phyloP scores from a whole-genome alignment of 2,329 filamentous ascomycete genomes.

The Penicillium sp. region DNA sequence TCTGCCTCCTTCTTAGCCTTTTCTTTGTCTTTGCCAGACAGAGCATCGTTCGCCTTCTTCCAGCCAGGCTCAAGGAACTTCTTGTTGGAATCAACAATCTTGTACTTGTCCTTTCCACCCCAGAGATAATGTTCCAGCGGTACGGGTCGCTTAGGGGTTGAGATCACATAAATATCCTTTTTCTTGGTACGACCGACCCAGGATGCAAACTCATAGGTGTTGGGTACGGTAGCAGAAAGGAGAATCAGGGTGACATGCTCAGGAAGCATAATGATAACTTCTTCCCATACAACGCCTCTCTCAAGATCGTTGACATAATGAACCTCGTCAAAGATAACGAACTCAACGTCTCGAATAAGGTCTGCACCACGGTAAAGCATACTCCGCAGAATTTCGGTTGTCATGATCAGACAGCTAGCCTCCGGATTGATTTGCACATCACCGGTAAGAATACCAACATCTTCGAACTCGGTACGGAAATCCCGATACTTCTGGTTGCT shows the following conservation, averaged over 20 bases:
- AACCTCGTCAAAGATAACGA: constrained; percentile 98
- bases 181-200: constrained; percentile 98
- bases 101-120: constrained; percentile 88
- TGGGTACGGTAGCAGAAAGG: constrained; percentile 93
- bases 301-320: constrained; percentile 98
- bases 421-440: constrained; percentile 98
- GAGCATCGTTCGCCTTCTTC: constrained; percentile 84
- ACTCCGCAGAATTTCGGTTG: constrained; percentile 93
- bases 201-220: constrained; percentile 95
- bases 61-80: constrained; percentile 88
- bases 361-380: constrained; percentile 98
- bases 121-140: constrained; percentile 95
- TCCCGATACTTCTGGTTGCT: constrained; percentile 99
- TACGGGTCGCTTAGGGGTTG: constrained; percentile 90
- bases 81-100: constrained; percentile 92
- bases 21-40: constrained; percentile 71
- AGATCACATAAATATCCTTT: constrained; percentile 99
- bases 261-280: constrained; percentile 99
- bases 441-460: constrained; percentile 94
- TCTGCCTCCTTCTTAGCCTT: constrained; percentile 57
- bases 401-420: constrained; percentile 98
- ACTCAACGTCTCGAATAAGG: constrained; percentile 94
- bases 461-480: constrained; percentile 85
- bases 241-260: constrained; percentile 95
- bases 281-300: constrained; percentile 97